Base-by-base conservation (phyloP, 73 alveolate species). In the Paramecium sonneborni region DNA sequence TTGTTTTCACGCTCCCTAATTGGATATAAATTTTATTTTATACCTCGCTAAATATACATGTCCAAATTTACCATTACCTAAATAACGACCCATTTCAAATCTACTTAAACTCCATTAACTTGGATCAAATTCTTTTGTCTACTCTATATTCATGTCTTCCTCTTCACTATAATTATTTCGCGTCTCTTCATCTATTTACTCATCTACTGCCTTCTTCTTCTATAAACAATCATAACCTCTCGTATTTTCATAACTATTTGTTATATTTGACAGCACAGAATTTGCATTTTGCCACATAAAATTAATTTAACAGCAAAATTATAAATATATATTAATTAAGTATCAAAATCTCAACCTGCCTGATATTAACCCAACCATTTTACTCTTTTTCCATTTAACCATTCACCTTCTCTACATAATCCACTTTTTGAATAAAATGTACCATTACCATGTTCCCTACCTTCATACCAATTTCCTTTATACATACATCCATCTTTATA, bases 11-110 rank as follows among this genome's bases (percentile, higher is more conserved):
- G 85, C 39, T 92, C 98, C 88, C 97, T 95, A 43, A 79, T 43
- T 21, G 20, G 58, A 39, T 34, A 74, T 43, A 79, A 39, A 43
- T 30, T 5, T n/a, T 23, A 18, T 2, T 41, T 3, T 41, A 11
- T 79, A 79, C 90, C 90, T 76, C 26, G 92, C 97, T 39, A 94
- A 72, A 46, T 92, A 87, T 3, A 94, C 97, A 92, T 94, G 97
- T 15, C 97, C 97, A 44, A 94, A 88, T 92, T 92, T 92, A 5
- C 97, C 97, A 86, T 93, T 92, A 15, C 93, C 85, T 28, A 94
- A 43, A 28, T 94, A 94, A 38, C 93, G 62, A 5, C 97, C 97
- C 23, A 94, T 85, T 57, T 94, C 93, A 69, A 94, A 94, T 10
- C 56, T 58, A 39, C 67, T 20, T 6, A 94, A 26, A 24, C 62